Evolutionary conservation across 75 land plant species (phyloP).

Genomic region (Adiantum capillusveneris): DNA sequence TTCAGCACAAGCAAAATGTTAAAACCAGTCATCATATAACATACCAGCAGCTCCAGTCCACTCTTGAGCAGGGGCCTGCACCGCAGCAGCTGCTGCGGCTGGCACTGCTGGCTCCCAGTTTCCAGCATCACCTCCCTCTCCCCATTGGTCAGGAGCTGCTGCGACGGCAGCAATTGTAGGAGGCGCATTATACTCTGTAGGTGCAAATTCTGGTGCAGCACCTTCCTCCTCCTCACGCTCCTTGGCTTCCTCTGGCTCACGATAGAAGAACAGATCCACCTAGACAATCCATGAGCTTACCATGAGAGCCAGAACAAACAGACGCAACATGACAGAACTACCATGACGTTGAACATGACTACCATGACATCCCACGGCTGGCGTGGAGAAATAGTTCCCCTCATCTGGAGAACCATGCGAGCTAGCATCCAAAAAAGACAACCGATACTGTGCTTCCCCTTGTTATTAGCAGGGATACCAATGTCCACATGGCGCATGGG

Average conservation of each 20-base stretch:
- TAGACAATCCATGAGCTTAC: constrained; percentile 12
- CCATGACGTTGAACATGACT: not conserved
- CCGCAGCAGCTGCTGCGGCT: constrained; percentile 13
- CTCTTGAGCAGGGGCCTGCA: constrained; percentile 7
- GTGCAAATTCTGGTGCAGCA: constrained; percentile 26
- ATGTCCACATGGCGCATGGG: constrained; percentile 83
- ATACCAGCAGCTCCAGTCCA: not conserved
- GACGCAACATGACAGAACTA: not conserved
- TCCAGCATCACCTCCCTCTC: constrained; percentile 8
- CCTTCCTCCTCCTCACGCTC: constrained; percentile 63
- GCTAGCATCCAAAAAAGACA: constrained; percentile 77
- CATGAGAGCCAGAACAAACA: no score
- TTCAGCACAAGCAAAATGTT: not conserved
- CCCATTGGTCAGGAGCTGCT: constrained; percentile 13
- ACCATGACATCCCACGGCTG: constrained; percentile 92
- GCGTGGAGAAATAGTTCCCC: constrained; percentile 57
- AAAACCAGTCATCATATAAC: no score
- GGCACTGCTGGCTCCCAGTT: constrained; percentile 8
- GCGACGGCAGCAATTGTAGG: no score
- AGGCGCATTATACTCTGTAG: constrained; percentile 23
- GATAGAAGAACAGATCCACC: constrained; percentile 79
- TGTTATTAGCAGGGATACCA: constrained; percentile 83
- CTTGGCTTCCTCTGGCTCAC: constrained; percentile 84
- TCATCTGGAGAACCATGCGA: constrained; percentile 87
- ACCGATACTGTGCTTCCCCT: constrained; percentile 81